Base-by-base conservation (phyloP, 352 stramenopile genomes). In the Phytophthora podocarpi region DNA sequence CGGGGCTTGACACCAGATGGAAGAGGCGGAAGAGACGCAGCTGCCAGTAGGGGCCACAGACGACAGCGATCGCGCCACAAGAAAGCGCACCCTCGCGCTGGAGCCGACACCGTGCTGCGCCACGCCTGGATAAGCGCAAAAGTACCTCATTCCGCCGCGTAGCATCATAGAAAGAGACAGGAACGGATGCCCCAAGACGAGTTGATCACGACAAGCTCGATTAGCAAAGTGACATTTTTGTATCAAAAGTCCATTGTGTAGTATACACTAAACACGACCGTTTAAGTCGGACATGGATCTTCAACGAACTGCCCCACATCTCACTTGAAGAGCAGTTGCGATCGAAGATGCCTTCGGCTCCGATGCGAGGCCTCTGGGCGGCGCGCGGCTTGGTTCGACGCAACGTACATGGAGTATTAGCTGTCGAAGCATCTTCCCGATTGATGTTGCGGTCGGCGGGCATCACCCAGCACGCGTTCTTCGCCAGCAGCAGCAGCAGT, bases 81-180 rank as follows among this genome's bases (percentile, higher is more conserved):
- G 40, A 15, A 55, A 28, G 16, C 15, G 18, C 16, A 34, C 21
- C 12, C 30, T 43, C 20, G n/a, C 43, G 12, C 32, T 16, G 12
- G 12, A 47, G 16, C 28, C 23, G 11, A 36, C n/a, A 12, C 55
- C 39, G n/a, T 31, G 36, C 60, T 59, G 56, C 54, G 39, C 31
- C 37, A 23, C 35, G 24, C 58, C 32, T 23, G 32, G 30, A 53
- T 16, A 42, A 23, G 39, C 48, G 47, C 28, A 53, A 26, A 63
- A 81, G 51, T 89, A 89, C 80, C 80, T 89, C 70, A 72, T 80
- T 69, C 69, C 76, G 24, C 53, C 60, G 65, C 79, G 76, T 37
- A 83, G 62, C 69, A 83, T 80, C 74, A 81, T 86, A 2, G n/a
- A 51, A 24, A 23, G 4, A 26, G 7, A 13, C 34, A n/a, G n/a